Evolutionary conservation across 108 stramenopile species (phyloP).

Genomic region (Craspedostauros australis): DNA sequence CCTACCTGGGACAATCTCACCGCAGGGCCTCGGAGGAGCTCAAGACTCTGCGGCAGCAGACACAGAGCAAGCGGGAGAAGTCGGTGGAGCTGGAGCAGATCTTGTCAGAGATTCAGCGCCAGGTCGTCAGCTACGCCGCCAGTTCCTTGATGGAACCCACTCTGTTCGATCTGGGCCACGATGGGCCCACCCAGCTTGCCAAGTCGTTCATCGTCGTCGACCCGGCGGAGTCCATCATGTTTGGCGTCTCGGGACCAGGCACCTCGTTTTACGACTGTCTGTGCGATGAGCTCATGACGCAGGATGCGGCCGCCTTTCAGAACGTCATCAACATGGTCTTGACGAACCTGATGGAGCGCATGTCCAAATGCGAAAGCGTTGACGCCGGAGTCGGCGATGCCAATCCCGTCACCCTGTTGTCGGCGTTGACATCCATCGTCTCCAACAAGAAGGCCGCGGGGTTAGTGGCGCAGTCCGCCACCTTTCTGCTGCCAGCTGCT

Average conservation of each 20-base stretch:
- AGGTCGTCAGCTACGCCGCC: conserved; percentile 75
- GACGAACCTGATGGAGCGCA: conserved; percentile 14
- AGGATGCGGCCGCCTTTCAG: conserved; percentile 49
- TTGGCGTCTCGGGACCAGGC: conserved; percentile 48
- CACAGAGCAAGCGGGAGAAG: conserved; percentile 8
- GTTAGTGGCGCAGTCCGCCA: conserved; percentile 29
- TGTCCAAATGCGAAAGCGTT: conserved; percentile 44
- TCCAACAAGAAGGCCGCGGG: conserved; percentile 66
- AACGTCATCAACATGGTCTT: conserved; percentile 39
- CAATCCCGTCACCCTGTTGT: conserved; percentile 39
- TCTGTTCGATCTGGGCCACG: conserved; percentile 57
- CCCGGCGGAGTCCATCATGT: conserved; percentile 39
- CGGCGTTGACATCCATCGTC: conserved; percentile 57
- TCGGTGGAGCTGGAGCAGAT: conserved; percentile 42
- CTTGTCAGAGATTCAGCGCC: conserved; percentile 49
- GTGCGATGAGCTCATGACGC: conserved; percentile 66
- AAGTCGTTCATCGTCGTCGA: conserved; percentile 42
- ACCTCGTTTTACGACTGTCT: conserved; percentile 59
- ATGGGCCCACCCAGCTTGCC: conserved; percentile 45
- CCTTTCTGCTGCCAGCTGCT: conserved; percentile 57
- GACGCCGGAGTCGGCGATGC: conserved; percentile 31
- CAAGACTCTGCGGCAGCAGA: conserved; percentile 23
- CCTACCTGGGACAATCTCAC: conserved; percentile 56
- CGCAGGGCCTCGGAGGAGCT: conserved; percentile 59
- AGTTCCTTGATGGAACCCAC: conserved; percentile 69